Evolutionary conservation across 805 yeast species (phyloP), one percentile per base, ranked within the genome.

Genomic region (Candida vartiovaarae): DNA sequence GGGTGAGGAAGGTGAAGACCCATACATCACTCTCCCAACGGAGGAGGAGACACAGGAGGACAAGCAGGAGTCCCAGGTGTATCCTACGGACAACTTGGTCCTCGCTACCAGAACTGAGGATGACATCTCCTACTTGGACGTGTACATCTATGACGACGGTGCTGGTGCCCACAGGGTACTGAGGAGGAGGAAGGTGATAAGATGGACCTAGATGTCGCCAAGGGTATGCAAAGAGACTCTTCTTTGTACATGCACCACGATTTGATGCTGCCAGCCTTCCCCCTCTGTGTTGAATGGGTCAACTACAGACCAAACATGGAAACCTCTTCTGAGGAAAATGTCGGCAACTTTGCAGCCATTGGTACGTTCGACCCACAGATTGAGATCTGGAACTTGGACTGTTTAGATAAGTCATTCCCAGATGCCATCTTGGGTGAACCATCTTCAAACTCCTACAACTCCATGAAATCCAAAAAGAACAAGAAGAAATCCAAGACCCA

Each of bases 321-420:
- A 10, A 68, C 63, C 23, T 54, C 64, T 10, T 15, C 20, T 15
- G 20, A 15, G 20, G 68, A 69, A 32, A 75, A 78, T 48, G 66
- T 80, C 29, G 96, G 95, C 8, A 93, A 89, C 65, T 89, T 87
- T 65, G 98, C 95, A 2, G 99, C 99, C 10, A 72, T 93, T 51
- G 98, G 98, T 60, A 86, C 98, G 2, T 91, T 93, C 62, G 98
- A 91, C 55, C 99, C 99, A 34, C 95, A 85, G 60, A 91, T 93
- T 64, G 99, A 93, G 67, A 76, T 93, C 48, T 93, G 98, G 98
- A 89, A 93, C 64, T 70, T 93, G 57, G 99, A 93, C 62, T 80
- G 83, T 50, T 71, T 91, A 32, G 98, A 93, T 54, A 88, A 88
- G 57, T 91, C 95, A 27, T 91, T 86, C 74, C 99, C 99, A 10